phyloP scores from a whole-genome alignment of 2,329 filamentous ascomycete species.

The Talaromyces albobiverticillius region DNA sequence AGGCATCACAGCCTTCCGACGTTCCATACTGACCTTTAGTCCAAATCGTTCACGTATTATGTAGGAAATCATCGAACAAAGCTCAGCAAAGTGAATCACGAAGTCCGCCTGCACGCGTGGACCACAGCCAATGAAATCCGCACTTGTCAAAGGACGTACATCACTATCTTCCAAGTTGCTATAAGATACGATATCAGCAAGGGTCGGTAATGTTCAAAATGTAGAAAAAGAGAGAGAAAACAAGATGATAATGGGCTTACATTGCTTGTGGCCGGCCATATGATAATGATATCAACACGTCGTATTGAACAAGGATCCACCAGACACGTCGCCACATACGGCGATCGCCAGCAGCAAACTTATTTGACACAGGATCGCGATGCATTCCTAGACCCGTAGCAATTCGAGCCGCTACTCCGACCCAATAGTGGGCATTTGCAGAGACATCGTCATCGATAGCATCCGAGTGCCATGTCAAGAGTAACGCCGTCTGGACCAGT shows the following conservation, averaged over 20 bases:
- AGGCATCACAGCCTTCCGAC: constrained; percentile 40
- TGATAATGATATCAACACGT: constrained; percentile 43
- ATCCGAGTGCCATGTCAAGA: constrained; percentile 57
- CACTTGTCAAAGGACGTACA: constrained; percentile 42
- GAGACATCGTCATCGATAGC: constrained; percentile 53
- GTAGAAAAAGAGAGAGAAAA: neutral
- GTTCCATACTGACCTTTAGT: constrained; percentile 36
- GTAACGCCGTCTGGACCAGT: constrained; percentile 54
- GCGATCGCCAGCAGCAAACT: constrained; percentile 39
- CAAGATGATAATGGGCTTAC: constrained; percentile 23
- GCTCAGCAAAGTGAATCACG: constrained; percentile 48
- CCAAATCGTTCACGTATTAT: constrained; percentile 43
- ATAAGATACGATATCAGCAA: neutral
- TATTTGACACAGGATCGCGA: constrained; percentile 40
- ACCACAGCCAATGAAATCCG: constrained; percentile 49
- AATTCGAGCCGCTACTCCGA: constrained; percentile 52
- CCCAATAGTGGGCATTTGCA: constrained; percentile 54
- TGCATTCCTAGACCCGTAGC: constrained; percentile 57
- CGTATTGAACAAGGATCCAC: constrained; percentile 45
- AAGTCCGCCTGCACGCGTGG: constrained; percentile 43
- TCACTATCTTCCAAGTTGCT: constrained; percentile 53
- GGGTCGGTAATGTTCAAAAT: neutral
- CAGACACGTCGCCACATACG: constrained; percentile 44
- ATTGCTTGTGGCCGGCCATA: constrained; percentile 54
- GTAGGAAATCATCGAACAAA: constrained; percentile 51